These are phyloP conservation scores for Russula virescens DNA, from an alignment of 768 basidiomycete genomes.

Conservation along the genomic window DNA sequence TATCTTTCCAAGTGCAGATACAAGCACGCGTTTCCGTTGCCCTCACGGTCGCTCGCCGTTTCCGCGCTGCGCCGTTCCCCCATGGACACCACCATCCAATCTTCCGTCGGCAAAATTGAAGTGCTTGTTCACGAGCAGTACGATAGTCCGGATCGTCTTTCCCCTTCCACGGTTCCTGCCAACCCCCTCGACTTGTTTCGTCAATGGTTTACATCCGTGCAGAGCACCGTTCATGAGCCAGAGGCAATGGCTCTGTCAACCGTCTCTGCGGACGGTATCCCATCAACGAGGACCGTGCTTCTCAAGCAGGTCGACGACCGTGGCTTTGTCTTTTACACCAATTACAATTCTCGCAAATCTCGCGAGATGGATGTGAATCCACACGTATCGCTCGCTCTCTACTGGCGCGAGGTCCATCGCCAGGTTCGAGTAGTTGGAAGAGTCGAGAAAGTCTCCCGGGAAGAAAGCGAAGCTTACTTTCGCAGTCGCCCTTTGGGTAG, in stretches of 20 bases:
- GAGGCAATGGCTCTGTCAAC: conserved; percentile 85
- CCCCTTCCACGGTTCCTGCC: conserved; percentile 53
- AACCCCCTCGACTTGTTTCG: conserved; percentile 84
- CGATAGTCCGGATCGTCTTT: conserved; percentile 54
- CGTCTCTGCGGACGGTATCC: conserved; percentile 62
- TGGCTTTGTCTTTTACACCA: conserved; percentile 96
- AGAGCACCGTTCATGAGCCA: conserved; percentile 70
- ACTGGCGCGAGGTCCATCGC: conserved; percentile 82
- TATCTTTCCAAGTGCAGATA: background rate
- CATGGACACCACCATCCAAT: conserved; percentile 32
- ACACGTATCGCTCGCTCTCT: conserved; percentile 77
- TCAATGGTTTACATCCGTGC: conserved; percentile 73
- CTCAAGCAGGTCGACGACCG: conserved; percentile 83
- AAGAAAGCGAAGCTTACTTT: conserved; percentile 83
- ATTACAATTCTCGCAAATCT: conserved; percentile 93
- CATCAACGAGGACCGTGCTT: conserved; percentile 84
- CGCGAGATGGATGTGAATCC: conserved; percentile 72
- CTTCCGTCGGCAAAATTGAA: conserved; percentile 50
- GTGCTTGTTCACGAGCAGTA: conserved; percentile 79
- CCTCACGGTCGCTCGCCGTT: background rate
- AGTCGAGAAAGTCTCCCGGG: conserved; percentile 67
- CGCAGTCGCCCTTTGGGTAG: conserved; percentile 75
- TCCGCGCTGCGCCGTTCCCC: conserved; percentile 36
- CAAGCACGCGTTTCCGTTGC: background rate
- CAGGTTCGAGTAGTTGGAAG: conserved; percentile 80